Conservation (phyloP, 257 asterid species). For the Fraxinus americana region DNA sequence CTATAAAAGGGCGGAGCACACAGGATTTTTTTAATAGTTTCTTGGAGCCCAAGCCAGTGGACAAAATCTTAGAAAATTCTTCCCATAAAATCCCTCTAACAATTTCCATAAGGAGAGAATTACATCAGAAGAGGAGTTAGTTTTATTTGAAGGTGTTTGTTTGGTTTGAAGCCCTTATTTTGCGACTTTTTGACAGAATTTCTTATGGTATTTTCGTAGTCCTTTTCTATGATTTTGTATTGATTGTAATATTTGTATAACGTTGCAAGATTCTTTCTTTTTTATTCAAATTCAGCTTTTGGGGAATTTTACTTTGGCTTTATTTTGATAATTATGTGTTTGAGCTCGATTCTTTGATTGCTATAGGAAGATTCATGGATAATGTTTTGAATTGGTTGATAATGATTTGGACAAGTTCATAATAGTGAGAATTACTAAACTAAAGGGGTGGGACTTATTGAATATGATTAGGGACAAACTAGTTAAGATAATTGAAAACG, state of each 20-base stretch:
- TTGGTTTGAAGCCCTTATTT: neutral
- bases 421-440: neutral
- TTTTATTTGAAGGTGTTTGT: conserved; percentile 21
- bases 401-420: neutral
- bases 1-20: neutral
- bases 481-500: neutral
- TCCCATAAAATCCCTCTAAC: neutral
- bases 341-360: neutral
- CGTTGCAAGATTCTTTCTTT: neutral
- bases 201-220: conserved; percentile 27
- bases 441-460: neutral
- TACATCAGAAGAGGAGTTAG: neutral
- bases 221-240: neutral
- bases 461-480: neutral
- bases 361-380: neutral
- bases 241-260: neutral
- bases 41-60: neutral
- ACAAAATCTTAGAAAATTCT: neutral
- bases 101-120: neutral
- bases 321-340: neutral
- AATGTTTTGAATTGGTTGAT: neutral
- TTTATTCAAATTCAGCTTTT: neutral
- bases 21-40: neutral
- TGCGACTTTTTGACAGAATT: conserved; percentile 1
- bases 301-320: neutral